Conservation (phyloP, 257 asterid genomes). For the Jacaranda mimosifolia region DNA sequence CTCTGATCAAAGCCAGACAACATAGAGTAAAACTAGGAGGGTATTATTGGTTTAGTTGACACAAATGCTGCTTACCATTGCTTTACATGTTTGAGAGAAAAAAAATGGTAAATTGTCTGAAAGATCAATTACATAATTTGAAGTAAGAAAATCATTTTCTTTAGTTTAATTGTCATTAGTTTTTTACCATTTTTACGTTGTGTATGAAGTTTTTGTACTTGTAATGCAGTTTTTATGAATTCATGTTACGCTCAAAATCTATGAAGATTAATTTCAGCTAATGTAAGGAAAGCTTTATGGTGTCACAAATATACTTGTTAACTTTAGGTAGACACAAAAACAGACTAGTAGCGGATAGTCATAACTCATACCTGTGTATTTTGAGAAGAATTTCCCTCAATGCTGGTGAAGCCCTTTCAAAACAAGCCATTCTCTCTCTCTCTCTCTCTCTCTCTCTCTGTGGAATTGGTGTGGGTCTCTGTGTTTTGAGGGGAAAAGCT, state of each 20-base stretch:
- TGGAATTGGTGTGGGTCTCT: constrained; percentile 7
- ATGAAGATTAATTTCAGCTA: not conserved
- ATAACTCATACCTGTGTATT: constrained; percentile 64
- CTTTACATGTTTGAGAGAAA: not conserved
- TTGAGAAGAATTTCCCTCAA: constrained; percentile 76
- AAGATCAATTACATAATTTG: too few species aligned
- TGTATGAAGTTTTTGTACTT: too few species aligned
- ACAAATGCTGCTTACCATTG: not conserved
- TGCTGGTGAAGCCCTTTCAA: constrained; percentile 89
- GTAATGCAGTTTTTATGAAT: too few species aligned
- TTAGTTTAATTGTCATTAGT: too few species aligned
- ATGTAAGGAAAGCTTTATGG: too few species aligned
- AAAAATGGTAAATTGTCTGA: too few species aligned
- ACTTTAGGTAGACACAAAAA: not conserved
- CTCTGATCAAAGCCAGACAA: constrained; percentile 46
- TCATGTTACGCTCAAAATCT: too few species aligned
- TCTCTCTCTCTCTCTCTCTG: constrained; percentile 26
- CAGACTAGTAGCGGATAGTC: constrained; percentile 10
- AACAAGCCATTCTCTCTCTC: constrained; percentile 62
- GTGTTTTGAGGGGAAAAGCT: constrained; percentile 30
- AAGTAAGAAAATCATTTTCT: too few species aligned
- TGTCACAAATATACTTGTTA: too few species aligned
- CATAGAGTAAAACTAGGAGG: not conserved
- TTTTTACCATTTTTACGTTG: too few species aligned
- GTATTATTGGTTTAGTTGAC: too few species aligned